Percentiles rank a stretch among this genome's conserved stretches.
phyloP scores from a whole-genome alignment of 2,329 filamentous ascomycete genomes.

The Orbilia oligospora region DNA sequence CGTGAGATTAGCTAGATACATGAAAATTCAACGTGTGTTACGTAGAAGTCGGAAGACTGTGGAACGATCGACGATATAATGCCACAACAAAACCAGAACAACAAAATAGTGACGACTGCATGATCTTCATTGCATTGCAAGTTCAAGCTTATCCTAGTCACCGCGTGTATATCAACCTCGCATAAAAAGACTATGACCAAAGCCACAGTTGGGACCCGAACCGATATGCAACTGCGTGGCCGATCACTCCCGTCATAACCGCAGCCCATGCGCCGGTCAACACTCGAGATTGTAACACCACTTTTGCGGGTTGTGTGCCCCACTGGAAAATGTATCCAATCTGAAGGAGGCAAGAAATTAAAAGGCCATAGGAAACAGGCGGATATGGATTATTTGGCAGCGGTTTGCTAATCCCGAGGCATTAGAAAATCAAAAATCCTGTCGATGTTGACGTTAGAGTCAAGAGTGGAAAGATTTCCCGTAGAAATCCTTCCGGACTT shows the following conservation, averaged over 20 bases:
- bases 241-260: constrained; percentile 10
- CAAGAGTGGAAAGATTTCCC: not conserved
- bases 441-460: not conserved
- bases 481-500: not conserved
- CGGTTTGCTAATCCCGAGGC: not conserved
- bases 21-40: too few relatives aligned
- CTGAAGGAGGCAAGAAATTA: not conserved
- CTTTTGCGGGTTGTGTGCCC: not conserved
- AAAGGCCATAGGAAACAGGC: not conserved
- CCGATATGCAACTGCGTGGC: constrained; percentile 13
- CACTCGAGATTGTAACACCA: not conserved
- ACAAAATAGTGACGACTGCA: not conserved
- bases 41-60: too few relatives aligned
- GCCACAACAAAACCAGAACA: not conserved
- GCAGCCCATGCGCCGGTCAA: constrained; percentile 9
- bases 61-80: too few relatives aligned
- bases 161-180: too few relatives aligned
- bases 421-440: constrained; percentile 9
- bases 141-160: too few relatives aligned
- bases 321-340: constrained; percentile 1
- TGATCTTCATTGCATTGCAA: not conserved
- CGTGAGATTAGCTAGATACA: too few relatives aligned
- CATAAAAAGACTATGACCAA: not conserved
- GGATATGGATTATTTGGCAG: not conserved
- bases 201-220: not conserved